Conservation (phyloP, 192 early-diverging fungal genomes). For the Umbelopsis vinacea region DNA sequence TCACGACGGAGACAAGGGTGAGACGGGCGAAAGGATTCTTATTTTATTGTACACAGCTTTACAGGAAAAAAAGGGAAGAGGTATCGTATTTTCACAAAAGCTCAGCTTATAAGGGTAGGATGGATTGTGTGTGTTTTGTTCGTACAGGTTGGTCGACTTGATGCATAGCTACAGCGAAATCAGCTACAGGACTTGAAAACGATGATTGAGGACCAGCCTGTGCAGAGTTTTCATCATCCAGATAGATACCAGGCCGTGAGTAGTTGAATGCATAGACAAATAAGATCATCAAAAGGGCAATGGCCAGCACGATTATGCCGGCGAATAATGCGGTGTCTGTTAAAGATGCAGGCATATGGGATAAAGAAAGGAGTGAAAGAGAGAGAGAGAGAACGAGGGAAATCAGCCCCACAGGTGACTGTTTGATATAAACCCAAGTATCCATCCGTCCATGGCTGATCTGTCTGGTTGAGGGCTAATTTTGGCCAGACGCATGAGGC, state of each 20-base stretch:
- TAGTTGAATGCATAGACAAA: neutral
- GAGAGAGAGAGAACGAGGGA: neutral
- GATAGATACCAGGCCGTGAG: constrained; percentile 1
- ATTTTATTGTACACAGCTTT: neutral
- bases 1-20: too few species aligned
- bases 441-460: neutral
- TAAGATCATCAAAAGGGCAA: neutral
- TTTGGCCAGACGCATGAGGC: neutral
- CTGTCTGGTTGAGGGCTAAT: neutral
- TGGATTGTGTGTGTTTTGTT: neutral
- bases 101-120: neutral
- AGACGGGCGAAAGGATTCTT: too few species aligned
- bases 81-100: neutral
- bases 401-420: neutral
- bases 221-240: neutral
- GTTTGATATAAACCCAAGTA: neutral
- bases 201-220: neutral
- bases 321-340: constrained; percentile 19
- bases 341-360: neutral
- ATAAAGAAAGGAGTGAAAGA: constrained; percentile 8
- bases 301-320: neutral
- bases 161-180: neutral
- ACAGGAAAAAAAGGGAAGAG: neutral
- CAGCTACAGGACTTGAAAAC: neutral
- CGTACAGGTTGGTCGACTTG: neutral